Base-by-base conservation (phyloP, 208 protist genomes). In the Zelonia costaricensis region DNA sequence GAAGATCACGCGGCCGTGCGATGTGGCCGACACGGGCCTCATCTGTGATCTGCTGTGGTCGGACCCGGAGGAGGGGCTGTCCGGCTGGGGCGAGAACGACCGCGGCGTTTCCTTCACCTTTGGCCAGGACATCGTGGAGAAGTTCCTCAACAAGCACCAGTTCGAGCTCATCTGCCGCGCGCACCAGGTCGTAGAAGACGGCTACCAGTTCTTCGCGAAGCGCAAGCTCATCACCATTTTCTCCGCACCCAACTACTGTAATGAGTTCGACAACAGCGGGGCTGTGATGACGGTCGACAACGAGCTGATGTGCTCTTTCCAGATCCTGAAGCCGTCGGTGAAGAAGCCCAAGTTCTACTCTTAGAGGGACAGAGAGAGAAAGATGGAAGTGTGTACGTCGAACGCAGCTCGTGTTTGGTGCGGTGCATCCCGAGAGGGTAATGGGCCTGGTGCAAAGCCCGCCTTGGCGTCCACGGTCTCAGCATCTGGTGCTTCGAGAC, bases 21-120 rank as follows among this genome's bases (percentile, higher is more conserved):
- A 99, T 72, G 97, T 99, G 10, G 98, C 99, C n/a, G 98, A 99
- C 78, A 97, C 84, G 12, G 97, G 98, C 3, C 86, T 99, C 30
- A 91, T 99, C 9, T 99, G 99, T 83, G 99, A 99, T 71, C 79
- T 99, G n/a, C 80, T 99, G 6, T 99, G 99, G 99, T 98, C 97
- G 1, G 99, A 99, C 78, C 99, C 99, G 16, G 98, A 99, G 57
- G 94, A 96, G 62, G 84, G 78, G 18, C 79, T 96, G 39, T 76
- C 80, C 8, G 89, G 91, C 30, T 97, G 93, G 93, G 91, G 91
- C 35, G 88, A 96, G 66, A 96, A 98, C 53, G 90, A 98, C 40
- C 77, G 93, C 44, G 91, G 92, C n/a, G 95, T 96, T 42, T 95
- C 88, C 12, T 97, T 92, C 65, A 92, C 89, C 31, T 98, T 97